These are phyloP conservation scores for Daldinia loculata DNA, from an alignment of 495 filamentous ascomycete species.

Conservation along the genomic window DNA sequence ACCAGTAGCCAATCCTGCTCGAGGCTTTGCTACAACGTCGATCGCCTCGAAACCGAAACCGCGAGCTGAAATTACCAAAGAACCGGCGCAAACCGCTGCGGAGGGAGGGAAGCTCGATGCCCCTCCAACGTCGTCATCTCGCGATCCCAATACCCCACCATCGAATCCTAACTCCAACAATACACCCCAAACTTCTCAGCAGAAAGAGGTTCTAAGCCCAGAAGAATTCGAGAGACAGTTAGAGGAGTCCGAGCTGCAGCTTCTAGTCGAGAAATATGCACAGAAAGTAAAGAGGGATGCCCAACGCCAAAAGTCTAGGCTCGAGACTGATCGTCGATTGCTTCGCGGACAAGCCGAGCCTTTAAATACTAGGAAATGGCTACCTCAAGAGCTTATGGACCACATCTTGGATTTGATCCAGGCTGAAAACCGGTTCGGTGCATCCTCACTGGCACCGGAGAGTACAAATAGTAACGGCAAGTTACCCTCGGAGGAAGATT, in stretches of 20 bases:
- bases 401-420: slow-evolving; percentile 70
- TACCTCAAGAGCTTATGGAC: slow-evolving; percentile 80
- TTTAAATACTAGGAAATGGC: slow-evolving; percentile 77
- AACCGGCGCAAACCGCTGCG: slow-evolving; percentile 31
- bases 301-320: slow-evolving; percentile 70
- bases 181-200: slow-evolving; percentile 50
- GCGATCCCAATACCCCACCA: slow-evolving; percentile 47
- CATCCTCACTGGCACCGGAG: slow-evolving; percentile 54
- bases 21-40: slow-evolving; percentile 93
- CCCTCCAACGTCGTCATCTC: slow-evolving; percentile 45
- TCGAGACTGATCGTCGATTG: slow-evolving; percentile 81
- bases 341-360: slow-evolving; percentile 75
- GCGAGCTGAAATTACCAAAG: slow-evolving; percentile 53
- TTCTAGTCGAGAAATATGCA: slow-evolving; percentile 81
- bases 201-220: slow-evolving; percentile 67
- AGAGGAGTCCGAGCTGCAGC: slow-evolving; percentile 82
- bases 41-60: slow-evolving; percentile 83
- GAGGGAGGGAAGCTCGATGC: slow-evolving; percentile 34
- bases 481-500: slow-evolving; percentile 71
- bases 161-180: slow-evolving; percentile 42
- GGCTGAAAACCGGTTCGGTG: slow-evolving; percentile 59
- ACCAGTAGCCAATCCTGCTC: slow-evolving; percentile 78
- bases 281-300: slow-evolving; percentile 73
- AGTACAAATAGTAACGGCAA: slow-evolving; percentile 48
- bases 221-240: slow-evolving; percentile 87